Evolutionary conservation across 2,329 filamentous ascomycete genomes (phyloP).

Genomic region (Paecilomyces fulvus): DNA sequence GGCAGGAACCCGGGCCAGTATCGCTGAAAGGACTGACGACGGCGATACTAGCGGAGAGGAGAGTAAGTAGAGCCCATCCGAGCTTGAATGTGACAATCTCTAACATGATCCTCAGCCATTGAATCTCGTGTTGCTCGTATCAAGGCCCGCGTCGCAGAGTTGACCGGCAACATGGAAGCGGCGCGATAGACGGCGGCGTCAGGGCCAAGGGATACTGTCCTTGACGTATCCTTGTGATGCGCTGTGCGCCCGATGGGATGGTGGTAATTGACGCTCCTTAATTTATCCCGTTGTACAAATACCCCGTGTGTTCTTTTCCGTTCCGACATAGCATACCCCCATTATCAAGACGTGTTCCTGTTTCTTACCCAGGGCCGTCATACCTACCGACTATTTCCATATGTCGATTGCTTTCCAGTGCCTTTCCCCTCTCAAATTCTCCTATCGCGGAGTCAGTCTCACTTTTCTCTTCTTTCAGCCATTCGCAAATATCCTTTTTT

Average conservation of each 20-base stretch:
- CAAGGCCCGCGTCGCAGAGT: conserved; percentile 89
- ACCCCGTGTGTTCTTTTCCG: neutral
- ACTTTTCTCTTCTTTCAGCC: neutral
- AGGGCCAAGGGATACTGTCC: neutral
- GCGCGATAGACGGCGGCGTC: conserved; percentile 11
- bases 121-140: conserved; percentile 95
- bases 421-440: neutral
- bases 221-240: neutral
- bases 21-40: conserved; percentile 60
- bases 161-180: conserved; percentile 75
- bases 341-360: neutral
- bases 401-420: neutral
- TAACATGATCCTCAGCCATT: conserved; percentile 55
- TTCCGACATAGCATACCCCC: neutral
- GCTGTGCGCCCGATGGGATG: neutral
- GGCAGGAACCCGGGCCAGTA: conserved; percentile 51
- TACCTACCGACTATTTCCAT: neutral
- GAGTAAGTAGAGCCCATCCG: conserved; percentile 52
- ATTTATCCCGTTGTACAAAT: neutral
- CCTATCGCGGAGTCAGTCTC: neutral
- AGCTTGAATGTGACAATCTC: conserved; percentile 15
- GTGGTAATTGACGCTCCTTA: neutral
- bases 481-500: neutral
- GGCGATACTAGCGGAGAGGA: conserved; percentile 93
- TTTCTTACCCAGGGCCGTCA: neutral